Evolutionary conservation across 2,329 filamentous ascomycete species (phyloP).

Genomic region (Ceratocystis variospora): DNA sequence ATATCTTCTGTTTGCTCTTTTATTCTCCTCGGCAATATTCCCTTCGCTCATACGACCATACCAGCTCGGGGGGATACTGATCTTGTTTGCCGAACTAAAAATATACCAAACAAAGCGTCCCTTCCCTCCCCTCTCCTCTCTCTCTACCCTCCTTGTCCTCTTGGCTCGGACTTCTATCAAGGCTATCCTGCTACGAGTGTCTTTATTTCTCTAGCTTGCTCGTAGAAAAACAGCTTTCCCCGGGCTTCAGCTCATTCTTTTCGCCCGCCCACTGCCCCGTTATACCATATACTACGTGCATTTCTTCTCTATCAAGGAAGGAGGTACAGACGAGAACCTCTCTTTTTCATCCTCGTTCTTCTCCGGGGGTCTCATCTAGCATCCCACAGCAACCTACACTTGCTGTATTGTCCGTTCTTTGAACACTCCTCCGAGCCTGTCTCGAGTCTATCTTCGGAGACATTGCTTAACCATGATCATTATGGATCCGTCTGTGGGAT

Average conservation of each 20-base stretch:
- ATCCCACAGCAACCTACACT: not conserved
- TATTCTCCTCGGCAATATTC: not conserved
- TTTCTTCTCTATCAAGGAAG: not conserved
- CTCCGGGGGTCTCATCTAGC: not conserved
- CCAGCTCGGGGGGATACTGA: not conserved
- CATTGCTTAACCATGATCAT: slow-evolving; percentile 10
- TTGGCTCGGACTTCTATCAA: too few species aligned
- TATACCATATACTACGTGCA: not conserved
- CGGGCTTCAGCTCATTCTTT: not conserved
- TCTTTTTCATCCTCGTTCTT: not conserved
- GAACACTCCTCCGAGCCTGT: not conserved
- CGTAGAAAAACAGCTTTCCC: not conserved
- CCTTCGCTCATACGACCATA: not conserved
- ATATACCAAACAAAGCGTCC: not conserved
- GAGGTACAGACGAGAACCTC: not conserved
- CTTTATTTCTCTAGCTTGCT: too few species aligned
- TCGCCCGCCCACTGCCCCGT: not conserved
- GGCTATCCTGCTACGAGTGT: too few species aligned
- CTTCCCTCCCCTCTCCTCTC: too few species aligned
- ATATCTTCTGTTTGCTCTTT: not conserved
- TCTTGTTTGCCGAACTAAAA: not conserved
- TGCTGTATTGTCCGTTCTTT: not conserved
- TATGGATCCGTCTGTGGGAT: slow-evolving; percentile 7
- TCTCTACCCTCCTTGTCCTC: too few species aligned
- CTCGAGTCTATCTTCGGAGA: not conserved